Percentiles rank a stretch among this genome's conserved stretches.
Evolutionary conservation across 2,329 filamentous ascomycete genomes (phyloP).

Genomic region (Graphilbum sp.): DNA sequence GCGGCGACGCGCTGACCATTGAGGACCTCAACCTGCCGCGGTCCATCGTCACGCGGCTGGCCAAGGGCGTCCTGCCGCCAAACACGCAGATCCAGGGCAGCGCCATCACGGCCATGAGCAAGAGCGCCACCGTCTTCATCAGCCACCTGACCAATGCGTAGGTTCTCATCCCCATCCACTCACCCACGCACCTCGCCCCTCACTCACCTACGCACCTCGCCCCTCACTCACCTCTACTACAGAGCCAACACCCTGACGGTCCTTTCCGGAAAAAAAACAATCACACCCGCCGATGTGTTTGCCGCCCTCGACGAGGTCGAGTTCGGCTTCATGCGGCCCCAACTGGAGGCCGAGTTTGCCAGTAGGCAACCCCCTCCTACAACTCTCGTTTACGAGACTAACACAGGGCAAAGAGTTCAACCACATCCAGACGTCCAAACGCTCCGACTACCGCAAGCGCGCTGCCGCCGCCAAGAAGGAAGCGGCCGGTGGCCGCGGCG

Average conservation of each 20-base stretch:
- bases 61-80: slow-evolving; percentile 62
- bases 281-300: slow-evolving; percentile 60
- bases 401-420: too few relatives aligned
- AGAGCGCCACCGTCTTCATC: slow-evolving; percentile 71
- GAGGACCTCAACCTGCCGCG: slow-evolving; percentile 66
- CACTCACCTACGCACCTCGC: background rate
- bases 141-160: slow-evolving; percentile 64
- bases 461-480: slow-evolving; percentile 46
- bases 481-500: slow-evolving; percentile 13
- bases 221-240: background rate
- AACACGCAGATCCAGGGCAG: slow-evolving; percentile 76
- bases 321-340: slow-evolving; percentile 51
- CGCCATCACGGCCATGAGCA: slow-evolving; percentile 62
- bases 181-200: background rate
- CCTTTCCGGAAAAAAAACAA: slow-evolving; percentile 57
- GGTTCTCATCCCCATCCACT: slow-evolving; percentile 13
- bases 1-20: slow-evolving; percentile 29
- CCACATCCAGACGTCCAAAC: slow-evolving; percentile 56
- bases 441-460: slow-evolving; percentile 55
- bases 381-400: too few relatives aligned
- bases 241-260: slow-evolving; percentile 61
- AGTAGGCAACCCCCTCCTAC: slow-evolving; percentile 41
- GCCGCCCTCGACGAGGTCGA: slow-evolving; percentile 63
- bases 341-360: slow-evolving; percentile 59
- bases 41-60: slow-evolving; percentile 63